These are phyloP conservation scores for Irpex sp. DNA, from an alignment of 1,284 basidiomycete genomes.

Conservation along the genomic window DNA sequence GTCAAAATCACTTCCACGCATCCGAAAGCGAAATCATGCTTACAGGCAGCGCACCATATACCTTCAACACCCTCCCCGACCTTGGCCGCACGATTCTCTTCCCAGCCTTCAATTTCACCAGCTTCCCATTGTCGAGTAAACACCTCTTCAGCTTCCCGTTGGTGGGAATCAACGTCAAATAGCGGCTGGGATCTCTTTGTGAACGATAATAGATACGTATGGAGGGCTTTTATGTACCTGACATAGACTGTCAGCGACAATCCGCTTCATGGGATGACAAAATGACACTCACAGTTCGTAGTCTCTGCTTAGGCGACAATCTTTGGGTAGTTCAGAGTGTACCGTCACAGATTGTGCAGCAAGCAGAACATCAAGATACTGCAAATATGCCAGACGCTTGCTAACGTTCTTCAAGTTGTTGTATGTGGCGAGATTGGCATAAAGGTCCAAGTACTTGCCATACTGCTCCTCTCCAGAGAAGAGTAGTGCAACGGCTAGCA, in stretches of 20 bases:
- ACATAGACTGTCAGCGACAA: background rate
- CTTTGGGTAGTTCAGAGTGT: constrained; percentile 69
- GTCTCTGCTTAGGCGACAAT: constrained; percentile 68
- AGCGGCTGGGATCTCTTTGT: constrained; percentile 85
- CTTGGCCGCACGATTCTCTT: constrained; percentile 41
- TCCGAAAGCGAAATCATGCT: constrained; percentile 27
- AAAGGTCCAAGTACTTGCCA: constrained; percentile 92
- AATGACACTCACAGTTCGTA: constrained; percentile 64
- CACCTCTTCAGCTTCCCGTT: constrained; percentile 57
- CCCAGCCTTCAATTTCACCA: constrained; percentile 75
- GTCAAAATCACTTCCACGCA: background rate
- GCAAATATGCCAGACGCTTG: constrained; percentile 81
- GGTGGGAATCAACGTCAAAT: constrained; percentile 70
- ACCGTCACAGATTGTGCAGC: constrained; percentile 49
- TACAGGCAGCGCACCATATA: constrained; percentile 96
- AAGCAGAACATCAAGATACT: constrained; percentile 84
- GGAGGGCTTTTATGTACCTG: constrained; percentile 80
- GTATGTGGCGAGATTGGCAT: constrained; percentile 83
- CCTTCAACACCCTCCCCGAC: constrained; percentile 45
- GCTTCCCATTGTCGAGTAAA: constrained; percentile 83
- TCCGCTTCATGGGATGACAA: background rate
- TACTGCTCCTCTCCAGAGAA: constrained; percentile 96
- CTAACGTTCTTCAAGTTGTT: constrained; percentile 84
- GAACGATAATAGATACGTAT: constrained; percentile 84
- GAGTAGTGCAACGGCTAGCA: constrained; percentile 68